These are phyloP conservation scores for Sporothrix brunneoviolacea DNA, from an alignment of 2,329 filamentous ascomycete species.

Conservation along the genomic window DNA sequence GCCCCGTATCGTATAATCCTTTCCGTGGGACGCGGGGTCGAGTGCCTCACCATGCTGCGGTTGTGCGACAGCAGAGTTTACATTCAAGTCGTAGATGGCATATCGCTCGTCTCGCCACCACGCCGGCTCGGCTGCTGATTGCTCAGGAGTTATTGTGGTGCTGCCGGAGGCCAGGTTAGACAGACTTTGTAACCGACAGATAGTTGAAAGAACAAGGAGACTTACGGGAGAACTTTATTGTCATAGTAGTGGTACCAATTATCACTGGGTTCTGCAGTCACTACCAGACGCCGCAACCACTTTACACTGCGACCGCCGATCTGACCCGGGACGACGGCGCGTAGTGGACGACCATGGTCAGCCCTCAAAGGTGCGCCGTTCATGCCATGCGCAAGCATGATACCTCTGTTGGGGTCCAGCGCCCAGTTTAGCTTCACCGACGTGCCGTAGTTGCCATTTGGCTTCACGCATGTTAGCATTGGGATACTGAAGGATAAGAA, in stretches of 20 bases:
- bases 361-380: slow-evolving; percentile 75
- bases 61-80: slow-evolving; percentile 59
- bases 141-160: slow-evolving; percentile 74
- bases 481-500: not conserved
- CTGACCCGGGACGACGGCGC: slow-evolving; percentile 80
- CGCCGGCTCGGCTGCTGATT: slow-evolving; percentile 5
- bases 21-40: not conserved
- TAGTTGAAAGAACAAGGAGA: too few species aligned
- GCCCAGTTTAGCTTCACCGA: slow-evolving; percentile 85
- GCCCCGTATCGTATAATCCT: slow-evolving; percentile 59
- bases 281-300: slow-evolving; percentile 75
- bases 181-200: too few species aligned
- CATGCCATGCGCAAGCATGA: slow-evolving; percentile 86
- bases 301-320: slow-evolving; percentile 91
- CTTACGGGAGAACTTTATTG: slow-evolving; percentile 74
- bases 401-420: slow-evolving; percentile 72
- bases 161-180: not conserved
- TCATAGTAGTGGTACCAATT: slow-evolving; percentile 97
- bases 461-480: slow-evolving; percentile 41
- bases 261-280: slow-evolving; percentile 73
- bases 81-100: slow-evolving; percentile 85
- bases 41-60: slow-evolving; percentile 49
- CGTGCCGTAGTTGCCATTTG: slow-evolving; percentile 84
- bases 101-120: slow-evolving; percentile 81
- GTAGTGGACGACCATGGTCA: slow-evolving; percentile 79